Conservation (phyloP, 1,139 yeast genomes). For the Meyerozyma athensensis region DNA sequence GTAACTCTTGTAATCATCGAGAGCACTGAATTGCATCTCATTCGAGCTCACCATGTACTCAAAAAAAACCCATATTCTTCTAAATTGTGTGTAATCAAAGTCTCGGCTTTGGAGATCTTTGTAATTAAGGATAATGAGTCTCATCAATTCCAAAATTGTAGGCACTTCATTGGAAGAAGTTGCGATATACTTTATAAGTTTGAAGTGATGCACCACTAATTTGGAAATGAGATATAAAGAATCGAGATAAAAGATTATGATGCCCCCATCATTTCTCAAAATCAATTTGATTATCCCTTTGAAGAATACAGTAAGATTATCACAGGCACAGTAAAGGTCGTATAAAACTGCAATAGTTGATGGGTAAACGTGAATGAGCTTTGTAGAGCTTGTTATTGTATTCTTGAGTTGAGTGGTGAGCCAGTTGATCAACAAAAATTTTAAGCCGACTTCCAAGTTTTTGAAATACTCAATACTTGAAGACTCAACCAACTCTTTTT, state of each 20-base stretch:
- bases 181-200: slow-evolving; percentile 31
- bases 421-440: slow-evolving; percentile 41
- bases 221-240: slow-evolving; percentile 33
- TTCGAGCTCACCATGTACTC: slow-evolving; percentile 6
- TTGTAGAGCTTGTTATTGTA: slow-evolving; percentile 27
- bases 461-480: slow-evolving; percentile 14
- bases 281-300: slow-evolving; percentile 32
- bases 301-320: slow-evolving; percentile 40
- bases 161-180: slow-evolving; percentile 6
- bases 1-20: slow-evolving; percentile 5
- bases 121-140: slow-evolving; percentile 10
- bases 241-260: slow-evolving; percentile 39
- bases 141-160: slow-evolving; percentile 11
- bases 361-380: slow-evolving; percentile 35
- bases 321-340: slow-evolving; percentile 28
- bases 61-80: slow-evolving; percentile 11
- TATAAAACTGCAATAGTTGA: slow-evolving; percentile 28
- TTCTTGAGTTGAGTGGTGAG: slow-evolving; percentile 35
- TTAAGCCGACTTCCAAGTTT: slow-evolving; percentile 35
- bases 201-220: slow-evolving; percentile 32
- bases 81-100: slow-evolving; percentile 10
- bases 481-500: slow-evolving; percentile 9
- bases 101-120: slow-evolving; percentile 12
- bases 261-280: slow-evolving; percentile 38
- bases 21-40: not conserved